Base-by-base conservation (phyloP, 805 yeast species). In the Pichia sporocuriosa region DNA sequence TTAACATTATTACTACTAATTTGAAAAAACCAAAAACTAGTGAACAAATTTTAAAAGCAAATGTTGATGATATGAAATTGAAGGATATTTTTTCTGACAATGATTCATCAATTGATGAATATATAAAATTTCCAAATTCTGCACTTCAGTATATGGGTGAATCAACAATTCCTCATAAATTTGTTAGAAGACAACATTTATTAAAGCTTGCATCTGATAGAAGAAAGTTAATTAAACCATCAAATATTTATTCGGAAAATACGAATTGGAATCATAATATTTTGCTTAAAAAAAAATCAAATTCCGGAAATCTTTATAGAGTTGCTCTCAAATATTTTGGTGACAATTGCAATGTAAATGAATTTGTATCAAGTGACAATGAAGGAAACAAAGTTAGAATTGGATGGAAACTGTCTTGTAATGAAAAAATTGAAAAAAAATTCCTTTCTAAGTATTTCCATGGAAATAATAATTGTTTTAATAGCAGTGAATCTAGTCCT, bases 121-220 rank as follows among this genome's bases (percentile, higher is more conserved):
- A n/a, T n/a, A n/a, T n/a, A n/a, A n/a, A n/a, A n/a, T n/a, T n/a
- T 12, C 37, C 37, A 13, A 17, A 35, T 12, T 9, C 20, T 8
- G 37, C 37, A 8, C 9, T 35, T 19, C 30, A 19, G 6, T 35
- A 35, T 35, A 24, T 35, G 20, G 37, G 37, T 6, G 24, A 25
- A 7, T 7, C 25, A 9, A 30, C 30, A 9, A 4, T 10, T 20
- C 13, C n/a, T 35, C 16, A 35, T 10, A 24, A 23, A 13, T 8
- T 15, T 6, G 16, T 25, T 13, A 35, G 37, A 23, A 11, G n/a
- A 24, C 3, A 13, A 9, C 37, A 35, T 24, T 35, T 35, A 15
- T 4, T 12, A 12, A n/a, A 24, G 8, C 21, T 35, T n/a, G 30
- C 20, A 11, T 9, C 5, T 12, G 16, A 11, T 22, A 34, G 37